phyloP scores from a whole-genome alignment of 345 rosid genomes.

The Rhodomyrtus tomentosa region DNA sequence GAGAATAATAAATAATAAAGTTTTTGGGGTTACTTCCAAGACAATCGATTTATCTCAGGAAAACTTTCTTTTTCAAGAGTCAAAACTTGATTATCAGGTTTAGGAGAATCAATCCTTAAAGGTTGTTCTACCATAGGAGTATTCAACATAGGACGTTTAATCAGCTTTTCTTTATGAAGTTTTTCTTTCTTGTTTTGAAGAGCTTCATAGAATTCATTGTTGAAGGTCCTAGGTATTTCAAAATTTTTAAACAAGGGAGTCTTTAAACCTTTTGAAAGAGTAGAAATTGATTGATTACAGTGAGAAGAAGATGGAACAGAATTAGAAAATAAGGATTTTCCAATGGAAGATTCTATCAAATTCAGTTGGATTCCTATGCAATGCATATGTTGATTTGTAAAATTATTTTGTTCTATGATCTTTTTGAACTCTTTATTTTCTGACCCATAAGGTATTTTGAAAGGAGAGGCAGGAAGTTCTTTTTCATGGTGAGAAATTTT shows the following conservation, averaged over 20 bases:
- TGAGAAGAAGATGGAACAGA: no score
- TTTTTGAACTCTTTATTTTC: neutral
- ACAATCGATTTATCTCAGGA: neutral
- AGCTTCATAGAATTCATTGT: neutral
- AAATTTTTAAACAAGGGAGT: neutral
- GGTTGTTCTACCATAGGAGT: no score
- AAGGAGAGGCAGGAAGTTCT: neutral
- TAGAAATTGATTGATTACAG: no score
- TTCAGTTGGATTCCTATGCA: neutral
- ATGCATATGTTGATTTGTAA: neutral
- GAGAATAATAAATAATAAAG: neutral
- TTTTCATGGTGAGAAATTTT: neutral
- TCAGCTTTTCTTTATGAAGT: no score
- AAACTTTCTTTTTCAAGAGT: no score
- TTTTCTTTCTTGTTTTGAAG: neutral
- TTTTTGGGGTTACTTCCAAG: neutral
- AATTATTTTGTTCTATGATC: neutral
- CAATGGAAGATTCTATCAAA: neutral
- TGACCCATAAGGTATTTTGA: neutral
- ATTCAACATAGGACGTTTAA: no score
- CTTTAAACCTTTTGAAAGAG: no score
- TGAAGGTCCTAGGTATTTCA: neutral
- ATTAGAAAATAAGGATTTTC: no score
- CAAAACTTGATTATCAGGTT: no score
- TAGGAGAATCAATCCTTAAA: no score